Evolutionary conservation across 768 basidiomycete species (phyloP).

Genomic region (Leucosporidium yakuticum): DNA sequence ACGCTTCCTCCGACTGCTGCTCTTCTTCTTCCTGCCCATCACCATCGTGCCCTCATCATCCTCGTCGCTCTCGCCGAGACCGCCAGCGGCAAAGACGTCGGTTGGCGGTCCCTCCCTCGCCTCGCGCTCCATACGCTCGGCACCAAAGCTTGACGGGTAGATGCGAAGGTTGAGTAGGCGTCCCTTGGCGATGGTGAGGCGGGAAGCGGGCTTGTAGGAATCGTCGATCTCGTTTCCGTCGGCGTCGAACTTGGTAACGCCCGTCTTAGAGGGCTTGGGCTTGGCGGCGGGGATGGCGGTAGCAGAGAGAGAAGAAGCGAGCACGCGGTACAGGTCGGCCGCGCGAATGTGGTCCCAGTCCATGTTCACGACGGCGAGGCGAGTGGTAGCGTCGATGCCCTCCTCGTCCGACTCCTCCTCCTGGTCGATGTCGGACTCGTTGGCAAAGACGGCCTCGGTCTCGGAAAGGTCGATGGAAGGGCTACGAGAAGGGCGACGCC

Average conservation of each 20-base stretch:
- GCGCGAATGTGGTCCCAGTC: slow-evolving; percentile 98
- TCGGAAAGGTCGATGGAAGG: slow-evolving; percentile 36
- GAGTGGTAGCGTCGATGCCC: slow-evolving; percentile 53
- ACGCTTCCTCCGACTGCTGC: not conserved
- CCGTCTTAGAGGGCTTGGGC: slow-evolving; percentile 32
- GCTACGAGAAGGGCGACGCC: slow-evolving; percentile 23
- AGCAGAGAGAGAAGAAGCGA: slow-evolving; percentile 72
- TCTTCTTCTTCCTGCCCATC: slow-evolving; percentile 15
- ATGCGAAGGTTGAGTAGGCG: slow-evolving; percentile 69
- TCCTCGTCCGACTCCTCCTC: slow-evolving; percentile 49
- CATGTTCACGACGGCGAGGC: slow-evolving; percentile 86
- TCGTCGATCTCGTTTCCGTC: slow-evolving; percentile 15
- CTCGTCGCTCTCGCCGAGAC: slow-evolving; percentile 51
- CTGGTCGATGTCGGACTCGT: slow-evolving; percentile 69
- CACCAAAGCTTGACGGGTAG: slow-evolving; percentile 91
- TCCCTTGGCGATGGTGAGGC: slow-evolving; percentile 53
- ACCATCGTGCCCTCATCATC: slow-evolving; percentile 32
- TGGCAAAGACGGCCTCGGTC: slow-evolving; percentile 38
- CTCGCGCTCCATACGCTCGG: slow-evolving; percentile 73
- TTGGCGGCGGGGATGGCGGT: slow-evolving; percentile 49
- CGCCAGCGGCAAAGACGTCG: slow-evolving; percentile 58
- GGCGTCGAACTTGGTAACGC: slow-evolving; percentile 35
- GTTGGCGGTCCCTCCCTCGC: slow-evolving; percentile 83
- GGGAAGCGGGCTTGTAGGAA: slow-evolving; percentile 27
- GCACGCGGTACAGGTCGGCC: slow-evolving; percentile 81